phyloP scores from a whole-genome alignment of 2,329 filamentous ascomycete species.

The Nigrospora sphaerica region DNA sequence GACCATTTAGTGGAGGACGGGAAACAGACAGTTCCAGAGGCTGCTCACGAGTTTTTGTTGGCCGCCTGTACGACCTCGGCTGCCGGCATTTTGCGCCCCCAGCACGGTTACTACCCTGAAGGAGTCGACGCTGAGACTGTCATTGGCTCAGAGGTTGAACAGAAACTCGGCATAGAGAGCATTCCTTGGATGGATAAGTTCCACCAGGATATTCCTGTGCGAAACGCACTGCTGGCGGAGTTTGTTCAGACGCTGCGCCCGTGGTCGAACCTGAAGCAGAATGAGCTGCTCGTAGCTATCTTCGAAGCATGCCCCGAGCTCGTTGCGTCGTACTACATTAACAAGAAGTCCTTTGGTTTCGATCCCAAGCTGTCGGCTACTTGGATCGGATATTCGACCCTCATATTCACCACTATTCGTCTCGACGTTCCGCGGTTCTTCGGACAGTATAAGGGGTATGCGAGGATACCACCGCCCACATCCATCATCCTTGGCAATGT shows the following conservation, averaged over 20 bases:
- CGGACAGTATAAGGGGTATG: conserved; percentile 57
- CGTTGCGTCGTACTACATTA: conserved; percentile 78
- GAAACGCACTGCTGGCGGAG: conserved; percentile 71
- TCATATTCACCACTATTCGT: conserved; percentile 75
- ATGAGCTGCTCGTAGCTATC: conserved; percentile 71
- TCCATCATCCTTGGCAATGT: conserved; percentile 79
- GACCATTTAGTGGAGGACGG: conserved; percentile 26
- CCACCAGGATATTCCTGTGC: conserved; percentile 60
- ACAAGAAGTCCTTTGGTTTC: conserved; percentile 73
- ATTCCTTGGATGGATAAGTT: conserved; percentile 65
- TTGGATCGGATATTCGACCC: conserved; percentile 90
- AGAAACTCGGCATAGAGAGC: conserved; percentile 60
- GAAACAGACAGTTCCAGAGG: conserved; percentile 48
- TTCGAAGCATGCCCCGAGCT: conserved; percentile 80
- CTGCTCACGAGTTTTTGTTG: conserved; percentile 69
- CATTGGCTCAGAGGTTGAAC: conserved; percentile 32
- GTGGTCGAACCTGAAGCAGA: conserved; percentile 74
- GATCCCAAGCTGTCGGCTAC: conserved; percentile 89
- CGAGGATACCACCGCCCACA: conserved; percentile 66
- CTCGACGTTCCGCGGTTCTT: conserved; percentile 67
- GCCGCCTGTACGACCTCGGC: conserved; percentile 66
- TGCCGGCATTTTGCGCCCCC: conserved; percentile 68
- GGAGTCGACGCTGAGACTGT: conserved; percentile 48
- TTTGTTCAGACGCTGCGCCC: conserved; percentile 76
- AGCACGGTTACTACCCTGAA: conserved; percentile 79